Percentiles rank a stretch among this genome's conserved stretches.
Conservation (phyloP, 2,329 filamentous ascomycete genomes). For the Venturia aucupariae region DNA sequence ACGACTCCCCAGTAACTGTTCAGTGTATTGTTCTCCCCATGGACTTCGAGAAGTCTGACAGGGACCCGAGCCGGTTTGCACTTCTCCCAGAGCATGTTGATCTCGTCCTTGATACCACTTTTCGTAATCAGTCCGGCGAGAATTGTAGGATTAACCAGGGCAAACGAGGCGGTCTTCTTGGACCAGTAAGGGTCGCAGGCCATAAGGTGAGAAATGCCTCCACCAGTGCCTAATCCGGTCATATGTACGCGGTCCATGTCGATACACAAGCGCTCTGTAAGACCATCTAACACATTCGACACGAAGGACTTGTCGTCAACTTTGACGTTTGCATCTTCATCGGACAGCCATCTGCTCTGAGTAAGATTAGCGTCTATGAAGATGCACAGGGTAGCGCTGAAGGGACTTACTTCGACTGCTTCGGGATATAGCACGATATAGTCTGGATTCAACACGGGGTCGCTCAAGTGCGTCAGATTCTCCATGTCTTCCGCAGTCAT, state of each 20-base stretch:
- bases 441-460: neutral
- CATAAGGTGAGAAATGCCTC: neutral
- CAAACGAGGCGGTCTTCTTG: conserved; percentile 3
- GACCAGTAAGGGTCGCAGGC: conserved; percentile 12
- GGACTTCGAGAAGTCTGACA: conserved; percentile 8
- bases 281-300: neutral
- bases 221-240: conserved; percentile 11
- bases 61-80: conserved; percentile 11
- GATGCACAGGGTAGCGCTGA: neutral
- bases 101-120: conserved; percentile 6
- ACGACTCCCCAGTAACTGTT: neutral
- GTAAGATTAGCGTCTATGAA: neutral
- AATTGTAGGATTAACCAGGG: conserved; percentile 6
- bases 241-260: conserved; percentile 13
- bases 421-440: conserved; percentile 13
- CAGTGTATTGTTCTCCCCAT: conserved; percentile 11
- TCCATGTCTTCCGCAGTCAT: conserved; percentile 12
- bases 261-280: conserved; percentile 10
- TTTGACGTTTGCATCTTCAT: neutral
- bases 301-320: conserved; percentile 7
- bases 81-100: conserved; percentile 8
- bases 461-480: conserved; percentile 2
- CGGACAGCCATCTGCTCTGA: conserved; percentile 9
- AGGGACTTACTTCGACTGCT: neutral
- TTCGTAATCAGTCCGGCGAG: neutral